A percentile compares a stretch with the other conserved stretches of the same genome.
Evolutionary conservation across 257 asterid genomes (phyloP).

Genomic region (Petunia axillaris): DNA sequence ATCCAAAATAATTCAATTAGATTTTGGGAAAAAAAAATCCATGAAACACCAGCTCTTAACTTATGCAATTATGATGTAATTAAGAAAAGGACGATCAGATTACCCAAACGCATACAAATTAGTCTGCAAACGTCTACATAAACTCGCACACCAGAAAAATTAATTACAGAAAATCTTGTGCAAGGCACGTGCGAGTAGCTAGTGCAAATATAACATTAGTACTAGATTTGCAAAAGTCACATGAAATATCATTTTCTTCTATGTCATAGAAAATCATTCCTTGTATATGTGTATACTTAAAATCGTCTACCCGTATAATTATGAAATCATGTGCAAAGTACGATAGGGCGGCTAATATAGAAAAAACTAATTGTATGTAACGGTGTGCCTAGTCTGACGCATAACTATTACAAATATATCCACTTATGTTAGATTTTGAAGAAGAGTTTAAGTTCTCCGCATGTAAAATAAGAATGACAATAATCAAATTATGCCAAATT

Average conservation of each 20-base stretch:
- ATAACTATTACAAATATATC: background rate
- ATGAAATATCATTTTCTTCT: too few species aligned
- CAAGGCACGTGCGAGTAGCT: background rate
- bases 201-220: background rate
- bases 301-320: too few species aligned
- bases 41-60: background rate
- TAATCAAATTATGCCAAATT: too few species aligned
- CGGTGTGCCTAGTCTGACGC: background rate
- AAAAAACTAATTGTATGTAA: too few species aligned
- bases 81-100: background rate
- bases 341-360: background rate
- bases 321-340: background rate
- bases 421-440: constrained; percentile 4
- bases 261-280: too few species aligned
- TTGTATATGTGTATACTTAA: too few species aligned
- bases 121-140: background rate
- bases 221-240: background rate
- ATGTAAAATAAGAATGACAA: too few species aligned
- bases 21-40: background rate
- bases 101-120: background rate
- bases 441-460: background rate
- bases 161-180: background rate
- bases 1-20: background rate
- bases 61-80: background rate
- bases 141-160: background rate